phyloP scores from a whole-genome alignment of 805 yeast species.

The Kuraishia molischiana region DNA sequence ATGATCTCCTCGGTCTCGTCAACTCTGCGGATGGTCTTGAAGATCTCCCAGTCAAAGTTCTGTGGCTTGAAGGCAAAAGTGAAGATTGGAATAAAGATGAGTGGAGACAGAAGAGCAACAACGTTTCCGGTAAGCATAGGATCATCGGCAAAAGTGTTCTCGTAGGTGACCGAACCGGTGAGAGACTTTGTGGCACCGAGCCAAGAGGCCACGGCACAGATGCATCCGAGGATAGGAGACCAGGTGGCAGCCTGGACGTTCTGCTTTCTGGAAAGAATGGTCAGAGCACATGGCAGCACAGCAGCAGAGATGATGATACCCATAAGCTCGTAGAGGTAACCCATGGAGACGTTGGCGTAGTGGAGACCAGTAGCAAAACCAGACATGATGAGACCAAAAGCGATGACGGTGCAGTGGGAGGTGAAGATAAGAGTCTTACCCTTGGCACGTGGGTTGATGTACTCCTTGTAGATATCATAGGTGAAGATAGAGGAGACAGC shows the following conservation, averaged over 20 bases:
- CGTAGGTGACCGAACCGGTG: slow-evolving; percentile 32
- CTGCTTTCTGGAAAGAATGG: slow-evolving; percentile 54
- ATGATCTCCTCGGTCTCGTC: slow-evolving; percentile 62
- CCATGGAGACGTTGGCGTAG: slow-evolving; percentile 80
- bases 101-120: slow-evolving; percentile 70
- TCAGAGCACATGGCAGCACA: slow-evolving; percentile 66
- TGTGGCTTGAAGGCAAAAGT: slow-evolving; percentile 59
- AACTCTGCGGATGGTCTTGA: slow-evolving; percentile 53
- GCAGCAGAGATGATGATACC: slow-evolving; percentile 85
- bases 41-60: slow-evolving; percentile 61
- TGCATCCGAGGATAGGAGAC: slow-evolving; percentile 75
- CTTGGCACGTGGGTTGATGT: slow-evolving; percentile 67
- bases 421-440: slow-evolving; percentile 63
- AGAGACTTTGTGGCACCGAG: slow-evolving; percentile 35
- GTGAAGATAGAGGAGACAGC: slow-evolving; percentile 81
- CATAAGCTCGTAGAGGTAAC: slow-evolving; percentile 80
- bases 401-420: slow-evolving; percentile 59
- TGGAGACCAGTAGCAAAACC: slow-evolving; percentile 75
- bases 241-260: slow-evolving; percentile 59
- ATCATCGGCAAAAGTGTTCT: slow-evolving; percentile 65
- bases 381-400: slow-evolving; percentile 55
- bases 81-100: slow-evolving; percentile 54
- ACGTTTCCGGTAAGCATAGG: slow-evolving; percentile 89
- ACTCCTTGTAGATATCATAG: slow-evolving; percentile 76
- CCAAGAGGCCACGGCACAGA: slow-evolving; percentile 67